A percentile compares a stretch with the other conserved stretches of the same genome.
phyloP scores from a whole-genome alignment of 305 asterid species.

The Lippia alba region DNA sequence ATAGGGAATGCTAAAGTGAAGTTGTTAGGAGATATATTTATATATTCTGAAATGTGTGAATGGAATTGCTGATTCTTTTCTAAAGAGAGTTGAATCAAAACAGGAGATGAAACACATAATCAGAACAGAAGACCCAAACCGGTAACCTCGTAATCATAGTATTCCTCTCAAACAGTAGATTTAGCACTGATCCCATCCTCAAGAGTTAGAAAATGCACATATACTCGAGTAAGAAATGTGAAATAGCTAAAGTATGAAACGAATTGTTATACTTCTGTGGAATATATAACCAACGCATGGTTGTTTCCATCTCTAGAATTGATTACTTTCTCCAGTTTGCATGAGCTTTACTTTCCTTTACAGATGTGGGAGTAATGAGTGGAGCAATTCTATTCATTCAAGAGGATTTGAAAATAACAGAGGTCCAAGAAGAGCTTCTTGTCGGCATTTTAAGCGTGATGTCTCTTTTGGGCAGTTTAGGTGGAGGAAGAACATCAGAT shows the following conservation, averaged over 20 bases:
- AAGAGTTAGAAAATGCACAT: too few species aligned
- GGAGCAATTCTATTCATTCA: slow-evolving; percentile 88
- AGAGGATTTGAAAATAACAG: slow-evolving; percentile 76
- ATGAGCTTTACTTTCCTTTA: slow-evolving; percentile 8
- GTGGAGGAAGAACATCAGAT: slow-evolving; percentile 87
- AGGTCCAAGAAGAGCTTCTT: slow-evolving; percentile 81
- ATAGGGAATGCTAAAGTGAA: not conserved
- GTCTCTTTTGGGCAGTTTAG: slow-evolving; percentile 86
- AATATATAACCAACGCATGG: too few species aligned
- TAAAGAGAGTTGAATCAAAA: too few species aligned
- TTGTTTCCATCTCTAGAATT: not conserved
- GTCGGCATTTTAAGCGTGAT: slow-evolving; percentile 81
- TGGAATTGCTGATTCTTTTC: not conserved
- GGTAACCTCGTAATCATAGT: too few species aligned
- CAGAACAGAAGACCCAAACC: too few species aligned
- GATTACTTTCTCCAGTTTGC: not conserved
- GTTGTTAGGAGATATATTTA: not conserved
- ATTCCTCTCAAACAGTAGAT: too few species aligned
- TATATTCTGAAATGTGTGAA: not conserved
- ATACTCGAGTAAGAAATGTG: too few species aligned
- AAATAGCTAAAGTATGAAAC: too few species aligned
- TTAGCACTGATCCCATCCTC: too few species aligned
- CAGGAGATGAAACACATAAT: too few species aligned
- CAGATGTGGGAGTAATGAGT: slow-evolving; percentile 98
- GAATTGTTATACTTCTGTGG: too few species aligned